Conservation (phyloP, 2,329 filamentous ascomycete genomes). For the Cladosporium sp. region DNA sequence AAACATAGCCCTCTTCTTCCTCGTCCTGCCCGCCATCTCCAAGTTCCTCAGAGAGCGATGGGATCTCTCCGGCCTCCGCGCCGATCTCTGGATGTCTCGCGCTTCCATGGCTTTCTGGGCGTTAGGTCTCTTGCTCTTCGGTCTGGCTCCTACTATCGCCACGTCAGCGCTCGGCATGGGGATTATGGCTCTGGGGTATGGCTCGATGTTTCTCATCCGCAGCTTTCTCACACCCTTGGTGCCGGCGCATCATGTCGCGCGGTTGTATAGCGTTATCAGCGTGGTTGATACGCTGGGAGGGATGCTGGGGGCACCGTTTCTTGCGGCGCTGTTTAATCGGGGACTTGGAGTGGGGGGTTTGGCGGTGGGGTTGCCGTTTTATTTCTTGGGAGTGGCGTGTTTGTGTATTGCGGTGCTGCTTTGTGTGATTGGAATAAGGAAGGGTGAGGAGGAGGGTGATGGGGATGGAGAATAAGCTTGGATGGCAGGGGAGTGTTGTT, state of each 20-base stretch:
- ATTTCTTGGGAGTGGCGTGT: constrained; percentile 34
- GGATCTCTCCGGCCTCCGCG: constrained; percentile 21
- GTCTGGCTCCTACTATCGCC: constrained; percentile 26
- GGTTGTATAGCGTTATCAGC: constrained; percentile 50
- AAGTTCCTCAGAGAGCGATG: constrained; percentile 19
- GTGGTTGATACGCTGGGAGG: constrained; percentile 48
- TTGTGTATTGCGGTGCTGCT: constrained; percentile 18
- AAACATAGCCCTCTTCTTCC: constrained; percentile 28
- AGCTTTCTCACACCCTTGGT: constrained; percentile 51
- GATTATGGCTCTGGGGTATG: constrained; percentile 43
- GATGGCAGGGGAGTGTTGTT: too few relatives aligned
- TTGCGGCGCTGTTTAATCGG: constrained; percentile 44
- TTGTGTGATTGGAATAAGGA: constrained; percentile 18
- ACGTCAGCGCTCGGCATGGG: constrained; percentile 37
- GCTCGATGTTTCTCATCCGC: constrained; percentile 42
- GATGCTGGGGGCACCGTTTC: constrained; percentile 43
- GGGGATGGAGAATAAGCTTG: too few relatives aligned
- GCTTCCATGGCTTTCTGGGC: constrained; percentile 24
- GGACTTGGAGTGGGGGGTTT: constrained; percentile 45
- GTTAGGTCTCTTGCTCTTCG: constrained; percentile 28
- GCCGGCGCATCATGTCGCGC: constrained; percentile 50
- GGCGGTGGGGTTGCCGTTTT: constrained; percentile 49
- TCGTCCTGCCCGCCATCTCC: constrained; percentile 28
- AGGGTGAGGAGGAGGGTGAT: constrained; percentile 32
- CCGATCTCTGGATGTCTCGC: constrained; percentile 31